phyloP scores from a whole-genome alignment of 2,329 filamentous ascomycete species.

The Exophiala alcalophila region DNA sequence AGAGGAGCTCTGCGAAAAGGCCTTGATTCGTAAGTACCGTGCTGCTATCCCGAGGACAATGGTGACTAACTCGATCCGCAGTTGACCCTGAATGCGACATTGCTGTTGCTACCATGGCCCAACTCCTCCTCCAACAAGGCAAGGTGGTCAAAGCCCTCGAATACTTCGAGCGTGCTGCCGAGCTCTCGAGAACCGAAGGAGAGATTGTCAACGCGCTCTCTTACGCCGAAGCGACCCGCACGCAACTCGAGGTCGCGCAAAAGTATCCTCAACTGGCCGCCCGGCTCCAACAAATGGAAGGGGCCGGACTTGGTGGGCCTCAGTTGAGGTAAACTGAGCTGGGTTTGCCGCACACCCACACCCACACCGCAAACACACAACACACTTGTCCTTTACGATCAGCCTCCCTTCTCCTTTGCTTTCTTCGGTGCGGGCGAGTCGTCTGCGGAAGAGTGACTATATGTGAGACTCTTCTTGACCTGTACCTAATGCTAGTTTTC shows the following conservation, averaged over 20 bases:
- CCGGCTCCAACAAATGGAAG: slow-evolving; percentile 62
- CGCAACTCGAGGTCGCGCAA: slow-evolving; percentile 87
- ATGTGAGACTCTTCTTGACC: slow-evolving; percentile 10
- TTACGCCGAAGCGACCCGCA: slow-evolving; percentile 94
- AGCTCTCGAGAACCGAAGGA: slow-evolving; percentile 88
- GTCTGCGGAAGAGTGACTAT: slow-evolving; percentile 16
- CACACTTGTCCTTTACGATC: slow-evolving; percentile 8
- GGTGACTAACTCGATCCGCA: slow-evolving; percentile 44
- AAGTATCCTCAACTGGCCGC: slow-evolving; percentile 78
- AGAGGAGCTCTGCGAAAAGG: slow-evolving; percentile 95
- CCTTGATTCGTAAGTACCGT: slow-evolving; percentile 76
- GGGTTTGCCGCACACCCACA: not conserved
- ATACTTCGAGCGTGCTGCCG: slow-evolving; percentile 95
- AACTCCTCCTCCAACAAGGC: slow-evolving; percentile 93
- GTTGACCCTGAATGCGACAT: slow-evolving; percentile 99
- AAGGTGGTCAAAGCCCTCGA: slow-evolving; percentile 92
- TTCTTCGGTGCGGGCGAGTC: slow-evolving; percentile 20
- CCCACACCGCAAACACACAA: too few relatives aligned
- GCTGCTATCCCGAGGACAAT: slow-evolving; percentile 4
- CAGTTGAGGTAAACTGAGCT: slow-evolving; percentile 19
- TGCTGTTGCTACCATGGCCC: slow-evolving; percentile 96
- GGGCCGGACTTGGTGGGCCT: slow-evolving; percentile 29
- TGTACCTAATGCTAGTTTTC: slow-evolving; percentile 20
- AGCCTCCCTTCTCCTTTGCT: slow-evolving; percentile 21
- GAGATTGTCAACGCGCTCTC: slow-evolving; percentile 96